Evolutionary conservation across 177 flowering plant genomes (phyloP).

Genomic region (Vitis hybrid): DNA sequence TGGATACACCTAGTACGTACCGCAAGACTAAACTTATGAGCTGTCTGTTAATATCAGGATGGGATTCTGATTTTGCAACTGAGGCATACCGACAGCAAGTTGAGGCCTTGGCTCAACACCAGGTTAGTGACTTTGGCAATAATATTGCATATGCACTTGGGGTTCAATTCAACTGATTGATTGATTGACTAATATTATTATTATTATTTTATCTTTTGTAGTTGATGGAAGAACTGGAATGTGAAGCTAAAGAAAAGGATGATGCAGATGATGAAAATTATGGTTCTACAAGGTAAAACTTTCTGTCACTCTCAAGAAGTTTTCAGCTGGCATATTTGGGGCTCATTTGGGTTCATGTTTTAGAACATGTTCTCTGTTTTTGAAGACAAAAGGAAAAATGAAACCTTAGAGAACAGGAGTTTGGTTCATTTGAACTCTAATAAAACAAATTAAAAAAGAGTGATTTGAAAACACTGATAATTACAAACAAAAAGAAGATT

Average conservation of each 20-base stretch:
- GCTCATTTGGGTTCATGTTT: not conserved
- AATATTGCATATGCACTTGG: not conserved
- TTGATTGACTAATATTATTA: not conserved
- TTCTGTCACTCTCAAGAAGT: not conserved
- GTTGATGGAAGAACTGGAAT: constrained; percentile 85
- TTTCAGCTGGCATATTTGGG: not conserved
- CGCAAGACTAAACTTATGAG: not conserved
- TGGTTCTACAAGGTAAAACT: constrained; percentile 53
- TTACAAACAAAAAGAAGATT: no score
- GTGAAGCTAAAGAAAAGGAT: constrained; percentile 74
- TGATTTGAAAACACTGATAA: no score
- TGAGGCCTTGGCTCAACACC: constrained; percentile 89
- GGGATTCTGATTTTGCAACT: constrained; percentile 99
- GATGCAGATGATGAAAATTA: constrained; percentile 48
- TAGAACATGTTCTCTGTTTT: not conserved
- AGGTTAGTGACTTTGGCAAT: constrained; percentile 45
- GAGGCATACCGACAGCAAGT: constrained; percentile 94
- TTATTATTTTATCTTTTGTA: constrained; percentile 22
- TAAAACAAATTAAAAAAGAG: no score
- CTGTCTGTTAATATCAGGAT: constrained; percentile 42
- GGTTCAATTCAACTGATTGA: not conserved
- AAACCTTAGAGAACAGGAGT: no score
- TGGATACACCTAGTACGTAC: no score
- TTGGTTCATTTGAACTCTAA: no score
- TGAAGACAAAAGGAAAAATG: not conserved